Evolutionary conservation across 768 basidiomycete species (phyloP).

Genomic region (Russula foetens): DNA sequence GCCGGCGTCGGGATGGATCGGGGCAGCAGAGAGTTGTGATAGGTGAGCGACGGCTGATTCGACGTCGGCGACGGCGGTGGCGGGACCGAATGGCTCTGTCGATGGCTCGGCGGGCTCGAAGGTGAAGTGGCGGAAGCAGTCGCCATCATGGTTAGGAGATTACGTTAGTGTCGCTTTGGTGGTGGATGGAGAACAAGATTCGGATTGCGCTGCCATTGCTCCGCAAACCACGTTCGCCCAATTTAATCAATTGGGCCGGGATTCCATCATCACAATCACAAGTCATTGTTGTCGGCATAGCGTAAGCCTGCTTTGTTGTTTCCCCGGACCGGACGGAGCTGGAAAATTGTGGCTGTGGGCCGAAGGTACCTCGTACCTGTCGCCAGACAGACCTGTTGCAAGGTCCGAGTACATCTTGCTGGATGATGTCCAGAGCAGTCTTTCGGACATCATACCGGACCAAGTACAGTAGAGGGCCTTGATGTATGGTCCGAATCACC

Average conservation of each 20-base stretch:
- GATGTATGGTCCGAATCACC: no score
- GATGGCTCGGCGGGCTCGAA: not conserved
- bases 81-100: not conserved
- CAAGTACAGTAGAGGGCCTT: no score
- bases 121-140: not conserved
- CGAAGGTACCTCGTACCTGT: no score
- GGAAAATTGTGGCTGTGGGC: no score
- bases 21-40: slow-evolving; percentile 38
- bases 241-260: not conserved
- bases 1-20: slow-evolving; percentile 39
- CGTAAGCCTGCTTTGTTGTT: no score
- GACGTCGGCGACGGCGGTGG: slow-evolving; percentile 3
- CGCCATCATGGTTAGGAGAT: not conserved
- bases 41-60: slow-evolving; percentile 35
- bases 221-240: not conserved
- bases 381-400: no score
- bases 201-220: not conserved
- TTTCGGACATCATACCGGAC: no score
- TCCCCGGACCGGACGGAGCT: no score
- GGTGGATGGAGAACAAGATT: not conserved
- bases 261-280: not conserved
- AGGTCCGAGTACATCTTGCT: no score
- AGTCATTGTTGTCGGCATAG: no score
- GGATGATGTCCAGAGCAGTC: no score
- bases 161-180: not conserved